Evolutionary conservation across 345 rosid species (phyloP), one percentile per base, ranked within the genome.

Genomic region (Durio zibethinus): DNA sequence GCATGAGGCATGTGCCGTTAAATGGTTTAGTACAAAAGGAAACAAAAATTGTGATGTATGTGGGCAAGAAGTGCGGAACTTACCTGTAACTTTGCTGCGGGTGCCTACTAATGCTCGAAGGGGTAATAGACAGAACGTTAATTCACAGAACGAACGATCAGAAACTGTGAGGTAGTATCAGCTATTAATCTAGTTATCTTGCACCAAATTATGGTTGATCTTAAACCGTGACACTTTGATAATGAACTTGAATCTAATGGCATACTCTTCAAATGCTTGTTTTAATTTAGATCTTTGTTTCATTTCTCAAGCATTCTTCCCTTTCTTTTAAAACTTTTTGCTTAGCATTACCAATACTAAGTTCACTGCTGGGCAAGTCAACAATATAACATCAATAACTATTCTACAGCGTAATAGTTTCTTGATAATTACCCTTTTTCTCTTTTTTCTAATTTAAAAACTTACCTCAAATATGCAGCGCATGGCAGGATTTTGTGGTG

Each of bases 401-500:
- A 29, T 59, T 40, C 68, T 25, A 27, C 69, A 15, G 77, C 70
- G 29, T 59, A 16, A 4, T 27, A 40, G 35, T 61, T 81, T 35
- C 67, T 79, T 54, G 14, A 78, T 47, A 75, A 43, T 31, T 48
- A 21, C 2, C 18, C 31, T 10, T 4, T 53, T 67, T 43, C 53
- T 48, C 18, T 3, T 4, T n/a, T 45, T 33, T 73, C 20, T 60
- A 47, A 61, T 43, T 63, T 61, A 79, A 29, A 75, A 31, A 21
- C 27, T 27, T 35, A 35, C 18, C 48, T 77, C 47, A 69, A 53
- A 47, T 40, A 38, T 87, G 89, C 97, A 95, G 99, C 85, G 93
- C 87, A 40, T 93, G 97, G 90, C 98, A 92, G 83, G 99, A 93
- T 78, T 92, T 95, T 84, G 94, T 89, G 79, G 97, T 93, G 83